These are phyloP conservation scores for Trypanosoma congolense DNA, from an alignment of 208 protist genomes.

Conservation along the genomic window DNA sequence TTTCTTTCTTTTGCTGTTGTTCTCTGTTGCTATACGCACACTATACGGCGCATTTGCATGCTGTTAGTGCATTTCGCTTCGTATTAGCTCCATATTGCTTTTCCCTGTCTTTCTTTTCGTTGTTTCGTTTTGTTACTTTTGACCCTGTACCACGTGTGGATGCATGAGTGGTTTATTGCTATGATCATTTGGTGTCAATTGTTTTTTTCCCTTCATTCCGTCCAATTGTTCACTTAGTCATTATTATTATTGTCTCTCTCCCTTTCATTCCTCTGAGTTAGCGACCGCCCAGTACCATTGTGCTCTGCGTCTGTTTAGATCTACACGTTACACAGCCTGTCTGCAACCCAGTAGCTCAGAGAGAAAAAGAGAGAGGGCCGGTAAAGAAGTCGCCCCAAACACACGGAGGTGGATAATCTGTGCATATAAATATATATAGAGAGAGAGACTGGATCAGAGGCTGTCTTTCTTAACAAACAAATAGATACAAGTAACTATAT, in stretches of 20 bases:
- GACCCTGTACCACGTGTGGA: too few species aligned
- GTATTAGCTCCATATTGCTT: not conserved
- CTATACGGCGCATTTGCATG: not conserved
- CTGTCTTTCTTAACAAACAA: too few species aligned
- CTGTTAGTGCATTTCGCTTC: not conserved
- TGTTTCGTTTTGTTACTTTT: constrained; percentile 7
- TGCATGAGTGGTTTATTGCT: too few species aligned
- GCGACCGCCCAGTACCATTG: constrained; percentile 13
- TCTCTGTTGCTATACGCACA: constrained; percentile 1
- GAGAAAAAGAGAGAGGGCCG: too few species aligned
- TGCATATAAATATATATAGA: too few species aligned
- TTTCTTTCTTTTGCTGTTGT: constrained; percentile 7
- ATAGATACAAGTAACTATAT: too few species aligned
- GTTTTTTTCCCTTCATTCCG: too few species aligned
- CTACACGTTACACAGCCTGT: not conserved
- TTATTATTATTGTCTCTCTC: not conserved
- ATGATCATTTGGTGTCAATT: too few species aligned
- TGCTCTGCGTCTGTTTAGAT: not conserved
- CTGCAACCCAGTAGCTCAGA: not conserved
- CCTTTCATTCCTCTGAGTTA: constrained; percentile 11
- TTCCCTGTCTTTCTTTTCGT: constrained; percentile 4
- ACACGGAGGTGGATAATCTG: too few species aligned
- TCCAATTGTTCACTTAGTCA: too few species aligned
- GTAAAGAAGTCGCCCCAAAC: too few species aligned
- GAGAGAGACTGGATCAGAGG: too few species aligned